Conservation (phyloP, 1,139 yeast genomes). For the Lodderomyces oxycetoniae region DNA sequence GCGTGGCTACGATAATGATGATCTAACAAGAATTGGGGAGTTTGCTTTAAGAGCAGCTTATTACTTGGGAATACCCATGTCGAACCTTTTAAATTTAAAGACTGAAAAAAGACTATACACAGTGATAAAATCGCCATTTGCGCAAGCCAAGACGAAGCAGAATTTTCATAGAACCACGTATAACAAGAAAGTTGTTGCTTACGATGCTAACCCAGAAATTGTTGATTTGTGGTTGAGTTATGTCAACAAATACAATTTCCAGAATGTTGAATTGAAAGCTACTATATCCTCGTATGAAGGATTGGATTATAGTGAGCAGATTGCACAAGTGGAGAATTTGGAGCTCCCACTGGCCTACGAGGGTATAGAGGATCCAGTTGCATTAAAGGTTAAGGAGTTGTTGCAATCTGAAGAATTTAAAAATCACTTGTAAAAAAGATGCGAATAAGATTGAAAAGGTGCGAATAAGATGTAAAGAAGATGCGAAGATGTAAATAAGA, state of each 20-base stretch:
- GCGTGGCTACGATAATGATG: constrained; percentile 67
- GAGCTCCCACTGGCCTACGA: constrained; percentile 34
- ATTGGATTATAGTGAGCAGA: constrained; percentile 35
- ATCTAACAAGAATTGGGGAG: constrained; percentile 72
- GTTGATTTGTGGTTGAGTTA: constrained; percentile 80
- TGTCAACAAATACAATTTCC: constrained; percentile 68
- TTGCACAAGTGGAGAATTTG: constrained; percentile 27
- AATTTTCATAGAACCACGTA: constrained; percentile 88
- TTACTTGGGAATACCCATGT: constrained; percentile 81
- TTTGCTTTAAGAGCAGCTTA: constrained; percentile 88
- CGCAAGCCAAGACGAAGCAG: constrained; percentile 90
- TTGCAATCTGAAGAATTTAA: constrained; percentile 55
- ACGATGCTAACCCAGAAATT: constrained; percentile 82
- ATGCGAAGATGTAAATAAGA: constrained; percentile 4
- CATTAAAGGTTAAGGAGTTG: constrained; percentile 68
- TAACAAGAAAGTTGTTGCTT: constrained; percentile 66
- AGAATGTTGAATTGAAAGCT: constrained; percentile 83
- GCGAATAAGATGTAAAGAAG: not conserved
- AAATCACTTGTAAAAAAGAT: constrained; percentile 33
- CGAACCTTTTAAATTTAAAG: constrained; percentile 50
- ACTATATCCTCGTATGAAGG: constrained; percentile 59
- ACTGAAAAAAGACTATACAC: constrained; percentile 81
- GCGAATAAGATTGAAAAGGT: no score
- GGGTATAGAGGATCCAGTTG: constrained; percentile 54
- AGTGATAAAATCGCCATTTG: constrained; percentile 89